Base-by-base conservation (phyloP, 2,329 filamentous ascomycete species). In the Pseudohalonectria lignicola region DNA sequence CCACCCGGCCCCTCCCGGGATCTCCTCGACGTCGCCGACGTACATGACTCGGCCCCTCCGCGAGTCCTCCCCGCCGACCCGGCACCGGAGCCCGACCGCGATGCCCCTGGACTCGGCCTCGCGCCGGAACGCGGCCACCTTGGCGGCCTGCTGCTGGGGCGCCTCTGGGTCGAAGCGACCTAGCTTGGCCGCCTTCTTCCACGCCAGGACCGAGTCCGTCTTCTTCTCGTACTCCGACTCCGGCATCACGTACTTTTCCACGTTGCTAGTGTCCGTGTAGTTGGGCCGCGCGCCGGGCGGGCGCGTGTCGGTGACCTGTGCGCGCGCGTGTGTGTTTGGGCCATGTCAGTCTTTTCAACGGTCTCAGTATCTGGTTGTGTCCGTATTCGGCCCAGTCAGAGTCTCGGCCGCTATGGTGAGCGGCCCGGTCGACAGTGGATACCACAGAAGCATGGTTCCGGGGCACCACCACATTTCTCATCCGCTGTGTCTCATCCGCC, bases 161-260 rank as follows among this genome's bases (percentile, higher is more conserved):
- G 87, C 86, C 49, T 81, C 71, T 11, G 92, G 92, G 55, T 96
- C 86, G 61, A 98, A 98, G 26, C 92, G 85, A 36, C 92, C 92
- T n/a, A 96, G 75, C 57, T 93, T 88, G 59, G 94, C 80, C n/a
- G 78, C 67, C 63, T 85, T 90, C 64, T 98, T 98, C 87, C 87
- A 96, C 5, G 88, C 85, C 18, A 95, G 74, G 12, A 98, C 92
- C 4, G 83, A 90, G 61, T 95, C 86, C 31, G 78, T 69, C 53
- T 88, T 86, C 52, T 78, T 76, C 56, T 87, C 86, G 62, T 98
- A 98, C 53, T 88, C 82, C 36, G 80, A 72, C 37, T 74, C 69
- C n/a, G 87, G 85, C 71, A 98, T 82, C 45, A 82, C 76, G 59
- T 92, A 96, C 64, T 95, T 95, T 40, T 87, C 77, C 5, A 95